Evolutionary conservation across 2,329 filamentous ascomycete species (phyloP), one percentile per base, ranked within the genome.

Genomic region (Coniochaeta sp.): DNA sequence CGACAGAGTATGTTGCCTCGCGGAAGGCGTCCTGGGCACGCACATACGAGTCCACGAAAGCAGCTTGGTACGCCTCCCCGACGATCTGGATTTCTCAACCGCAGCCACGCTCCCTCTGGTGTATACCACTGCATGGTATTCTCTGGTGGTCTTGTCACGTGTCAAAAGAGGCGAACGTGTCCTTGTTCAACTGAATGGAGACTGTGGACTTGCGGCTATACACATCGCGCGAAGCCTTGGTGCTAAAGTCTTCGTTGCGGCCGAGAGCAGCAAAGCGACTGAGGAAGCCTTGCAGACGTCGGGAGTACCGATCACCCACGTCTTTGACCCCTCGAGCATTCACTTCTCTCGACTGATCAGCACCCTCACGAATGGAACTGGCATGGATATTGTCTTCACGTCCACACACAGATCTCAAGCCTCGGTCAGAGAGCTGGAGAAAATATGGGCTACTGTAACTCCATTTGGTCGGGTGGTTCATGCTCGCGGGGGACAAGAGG

Each of bases 121-220:
- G 1, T 62, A 62, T 50, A 31, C 58, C 38, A 62, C 66, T 0
- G 67, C 65, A 6, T 61, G 63, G 31, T 65, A 68, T 52, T 64
- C 63, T 6, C 61, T 69, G 8, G 54, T 43, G 6, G 57, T 64
- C 1, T 6, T 66, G 2, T 64, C 63, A 0, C 57, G 58, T 0
- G 64, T 73, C 31, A 50, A 58, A 1, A 38, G 56, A 2, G 62
- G 66, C 19, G 64, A 67, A 36, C 59, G 56, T 2, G 59, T 69
- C 8, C 62, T 69, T 11, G 62, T 69, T 22, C 66, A 68, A 57
- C 59, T 65, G 16, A 62, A 65, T 2, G 65, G 62, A 6, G 64
- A 64, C 40, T 16, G 56, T 6, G 65, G 67, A 5, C 34, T 67
- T 9, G 66, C 63, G 0, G 66, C 66, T 2, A 44, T 66, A 14